A percentile compares a stretch with the other conserved stretches of the same genome.
Conservation (phyloP, 225 moss, liverwort and hornwort species). For the Climacium dendroides region DNA sequence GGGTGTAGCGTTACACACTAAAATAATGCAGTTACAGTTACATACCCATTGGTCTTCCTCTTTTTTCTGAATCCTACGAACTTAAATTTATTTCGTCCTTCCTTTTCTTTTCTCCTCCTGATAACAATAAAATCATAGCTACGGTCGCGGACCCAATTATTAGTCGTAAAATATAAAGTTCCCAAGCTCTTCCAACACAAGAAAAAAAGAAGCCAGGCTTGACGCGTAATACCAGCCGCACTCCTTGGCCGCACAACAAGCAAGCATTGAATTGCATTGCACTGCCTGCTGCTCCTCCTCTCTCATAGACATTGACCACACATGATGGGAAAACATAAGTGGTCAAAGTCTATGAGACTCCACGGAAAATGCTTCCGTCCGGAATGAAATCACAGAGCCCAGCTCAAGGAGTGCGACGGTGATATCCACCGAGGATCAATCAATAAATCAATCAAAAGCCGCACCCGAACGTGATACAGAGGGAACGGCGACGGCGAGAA, state of each 20-base stretch:
- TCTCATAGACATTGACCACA: constrained; percentile 39
- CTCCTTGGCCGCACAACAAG: constrained; percentile 2
- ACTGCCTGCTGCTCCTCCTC: neutral
- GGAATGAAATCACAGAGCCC: constrained; percentile 2
- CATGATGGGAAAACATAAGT: constrained; percentile 15
- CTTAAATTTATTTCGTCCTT: neutral
- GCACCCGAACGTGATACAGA: neutral
- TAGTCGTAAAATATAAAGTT: neutral
- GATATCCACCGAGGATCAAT: no score
- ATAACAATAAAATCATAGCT: neutral
- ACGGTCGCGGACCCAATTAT: neutral
- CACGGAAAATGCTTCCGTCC: constrained; percentile 17
- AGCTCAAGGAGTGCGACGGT: neutral
- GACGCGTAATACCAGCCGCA: neutral
- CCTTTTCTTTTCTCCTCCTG: neutral
- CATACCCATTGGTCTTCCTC: neutral
- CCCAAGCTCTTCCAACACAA: neutral
- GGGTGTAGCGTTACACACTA: constrained; percentile 2
- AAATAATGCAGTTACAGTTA: neutral
- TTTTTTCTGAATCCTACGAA: neutral
- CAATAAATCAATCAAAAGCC: neutral
- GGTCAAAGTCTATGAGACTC: constrained; percentile 42
- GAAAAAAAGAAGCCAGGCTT: neutral
- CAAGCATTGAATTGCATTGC: neutral
- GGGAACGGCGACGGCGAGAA: neutral